A percentile compares a stretch with the other conserved stretches of the same genome.
Conservation (phyloP, 345 rosid species). For the Gossypium thurberi region DNA sequence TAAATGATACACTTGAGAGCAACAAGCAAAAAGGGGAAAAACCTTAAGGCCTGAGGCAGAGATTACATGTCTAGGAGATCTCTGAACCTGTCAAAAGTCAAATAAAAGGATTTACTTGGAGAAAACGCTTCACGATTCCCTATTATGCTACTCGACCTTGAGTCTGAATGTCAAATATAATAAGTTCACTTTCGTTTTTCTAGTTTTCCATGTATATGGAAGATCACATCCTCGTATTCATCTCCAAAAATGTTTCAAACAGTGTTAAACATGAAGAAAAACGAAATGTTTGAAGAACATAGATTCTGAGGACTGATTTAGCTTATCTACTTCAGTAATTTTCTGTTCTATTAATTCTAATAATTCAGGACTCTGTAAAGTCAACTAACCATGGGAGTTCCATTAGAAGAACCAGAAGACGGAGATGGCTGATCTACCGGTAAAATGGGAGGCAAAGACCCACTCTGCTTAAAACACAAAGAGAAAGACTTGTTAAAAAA, state of each 20-base stretch:
- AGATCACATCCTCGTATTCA: not conserved
- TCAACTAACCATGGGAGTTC: conserved; percentile 44
- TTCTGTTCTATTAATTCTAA: not conserved
- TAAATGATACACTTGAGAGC: not conserved
- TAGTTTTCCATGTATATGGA: not conserved
- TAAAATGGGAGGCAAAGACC: conserved; percentile 41
- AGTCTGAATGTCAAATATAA: no score
- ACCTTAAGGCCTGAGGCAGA: conserved; percentile 42
- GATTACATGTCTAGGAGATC: conserved; percentile 21
- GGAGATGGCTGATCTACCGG: conserved; percentile 26
- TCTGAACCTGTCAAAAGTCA: conserved; percentile 25
- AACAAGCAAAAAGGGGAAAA: not conserved
- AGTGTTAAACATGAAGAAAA: not conserved
- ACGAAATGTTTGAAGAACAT: not conserved
- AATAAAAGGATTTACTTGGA: not conserved
- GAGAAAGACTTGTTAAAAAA: not conserved
- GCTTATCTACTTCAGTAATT: not conserved
- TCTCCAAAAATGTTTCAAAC: not conserved
- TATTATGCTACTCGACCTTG: no score
- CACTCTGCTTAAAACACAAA: conserved; percentile 30
- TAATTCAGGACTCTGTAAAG: not conserved
- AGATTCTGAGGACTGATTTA: not conserved
- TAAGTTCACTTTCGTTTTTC: not conserved
- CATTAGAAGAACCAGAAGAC: conserved; percentile 30
- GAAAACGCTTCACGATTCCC: not conserved